Percentiles rank a stretch among this genome's conserved stretches.
Evolutionary conservation across 257 asterid genomes (phyloP).

Genomic region (Paraleonurus japonicus): DNA sequence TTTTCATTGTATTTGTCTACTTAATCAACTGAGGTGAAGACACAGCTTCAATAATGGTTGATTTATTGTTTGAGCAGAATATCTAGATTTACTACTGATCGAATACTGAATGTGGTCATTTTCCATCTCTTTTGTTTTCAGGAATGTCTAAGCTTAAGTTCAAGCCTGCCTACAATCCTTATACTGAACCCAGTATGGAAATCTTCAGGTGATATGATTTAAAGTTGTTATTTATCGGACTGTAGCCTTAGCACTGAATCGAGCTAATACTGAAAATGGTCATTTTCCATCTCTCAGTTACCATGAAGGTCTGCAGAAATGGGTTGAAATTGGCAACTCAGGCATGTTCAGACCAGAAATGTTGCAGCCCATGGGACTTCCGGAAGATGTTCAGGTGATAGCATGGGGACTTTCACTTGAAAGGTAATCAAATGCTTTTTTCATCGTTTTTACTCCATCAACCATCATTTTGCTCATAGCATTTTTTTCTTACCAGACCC

Average conservation of each 20-base stretch:
- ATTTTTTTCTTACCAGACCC: conserved; percentile 50
- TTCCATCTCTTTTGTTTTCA: conserved; percentile 28
- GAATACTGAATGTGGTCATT: not conserved
- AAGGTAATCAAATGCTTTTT: conserved; percentile 45
- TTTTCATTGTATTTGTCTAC: conserved; percentile 10
- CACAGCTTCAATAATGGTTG: not conserved
- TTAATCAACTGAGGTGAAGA: not conserved
- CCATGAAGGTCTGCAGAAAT: conserved; percentile 89
- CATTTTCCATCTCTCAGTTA: conserved; percentile 44
- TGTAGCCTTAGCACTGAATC: not conserved
- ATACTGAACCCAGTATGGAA: conserved; percentile 99
- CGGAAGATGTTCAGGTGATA: conserved; percentile 91
- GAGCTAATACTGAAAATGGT: too few species aligned
- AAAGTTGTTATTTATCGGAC: not conserved
- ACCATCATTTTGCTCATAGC: not conserved
- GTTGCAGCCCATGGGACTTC: conserved; percentile 97
- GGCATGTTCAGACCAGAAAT: conserved; percentile 99
- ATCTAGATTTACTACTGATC: not conserved
- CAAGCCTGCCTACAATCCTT: conserved; percentile 97
- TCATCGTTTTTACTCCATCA: not conserved
- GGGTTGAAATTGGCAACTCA: conserved; percentile 99
- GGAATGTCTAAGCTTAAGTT: conserved; percentile 95
- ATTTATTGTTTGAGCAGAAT: not conserved
- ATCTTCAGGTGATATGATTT: conserved; percentile 71
- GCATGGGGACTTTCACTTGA: conserved; percentile 99